Base-by-base conservation (phyloP, 176 grass and related monocot species). In the Eragrostis curvula region DNA sequence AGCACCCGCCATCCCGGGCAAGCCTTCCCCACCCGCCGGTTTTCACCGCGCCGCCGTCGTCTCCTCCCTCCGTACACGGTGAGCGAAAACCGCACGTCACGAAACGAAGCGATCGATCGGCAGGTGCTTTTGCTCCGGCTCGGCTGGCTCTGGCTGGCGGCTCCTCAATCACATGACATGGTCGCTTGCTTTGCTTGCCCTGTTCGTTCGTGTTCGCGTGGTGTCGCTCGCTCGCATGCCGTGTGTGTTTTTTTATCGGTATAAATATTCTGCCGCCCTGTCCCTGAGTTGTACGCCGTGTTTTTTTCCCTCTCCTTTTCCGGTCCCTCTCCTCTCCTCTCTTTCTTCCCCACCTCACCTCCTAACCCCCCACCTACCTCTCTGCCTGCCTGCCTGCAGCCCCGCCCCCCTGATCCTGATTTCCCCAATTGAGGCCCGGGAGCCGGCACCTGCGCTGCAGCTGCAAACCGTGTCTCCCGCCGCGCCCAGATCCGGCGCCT, bases 181-280 rank as follows among this genome's bases (percentile, higher is more conserved):
- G 32, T 23, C 16, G 20, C 3, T 24, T 55, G 25, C 58, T 12
- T 50, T 14, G 61, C 6, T 10, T 42, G 46, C 5, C 28, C 18
- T 10, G 18, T 24, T 14, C 3, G 18, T 24, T 14, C 3, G 7
- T 27, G 10, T 5, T 23, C n/a, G 67, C 84, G 43, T 57, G 50
- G 27, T 46, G 59, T 21, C 61, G 20, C 69, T 47, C 70, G 17
- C 76, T 47, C 9, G 77, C 76, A 25, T 27, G 72, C 66, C 66
- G 78, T 24, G 78, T 61, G 23, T 51, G 39, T 17, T 66, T 74
- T 49, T 70, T 11, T 2, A 27, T 50, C 41, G 4, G 79, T 73
- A 90, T 86, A 90, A 86, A 90, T 83, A 86, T 79, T 86, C 68
- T 12, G 81, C 47, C 30, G 69, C 45, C 40, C 48, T 80, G 81